Evolutionary conservation across 1,284 basidiomycete genomes (phyloP), one percentile per base, ranked within the genome.

Genomic region (Pascua guehoae): DNA sequence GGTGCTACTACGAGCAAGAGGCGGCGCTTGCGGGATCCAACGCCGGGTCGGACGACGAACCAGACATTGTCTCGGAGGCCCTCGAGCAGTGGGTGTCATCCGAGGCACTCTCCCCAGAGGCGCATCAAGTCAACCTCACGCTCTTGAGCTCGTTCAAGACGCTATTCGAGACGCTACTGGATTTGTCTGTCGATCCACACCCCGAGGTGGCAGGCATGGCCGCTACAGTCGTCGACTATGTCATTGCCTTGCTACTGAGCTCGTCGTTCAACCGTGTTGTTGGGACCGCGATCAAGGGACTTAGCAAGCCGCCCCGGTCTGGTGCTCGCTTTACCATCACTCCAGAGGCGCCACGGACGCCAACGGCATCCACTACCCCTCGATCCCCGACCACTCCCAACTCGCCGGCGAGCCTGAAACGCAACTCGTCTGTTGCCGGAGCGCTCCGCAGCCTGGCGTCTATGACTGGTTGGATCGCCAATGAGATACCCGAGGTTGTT

Each of bases 111-210:
- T 56, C 67, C 79, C 81, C 87, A 32, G 85, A 91, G n/a, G 67
- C 78, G 50, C 82, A 89, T 56, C 87, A 89, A 64, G 88, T 91
- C 70, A 90, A 89, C 68, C 82, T 90, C 16, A 88, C 92, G 7
- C 72, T 94, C 8, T 79, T 97, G 24, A 89, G 89, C 1, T 91
- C 88, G 0, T 92, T 94, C 80, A 92, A 91, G 81, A 92, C 92
- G 32, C 89, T 98, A 65, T 96, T 91, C 69, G 88, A 88, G 39
- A 84, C 89, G 4, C 82, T 98, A 11, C 81, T 98, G 54, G 94
- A 98, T 75, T 81, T 98, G 11, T 91, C 91, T 1, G 88, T 88
- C 11, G 96, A 98, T 70, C 89, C 94, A 0, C 91, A 95, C 70
- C 85, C 88, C 49, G 94, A 98, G 71, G 92, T 98, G 5, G 88